These are phyloP conservation scores for Saccharomycopsis selenospora DNA, from an alignment of 805 yeast species.

Conservation along the genomic window DNA sequence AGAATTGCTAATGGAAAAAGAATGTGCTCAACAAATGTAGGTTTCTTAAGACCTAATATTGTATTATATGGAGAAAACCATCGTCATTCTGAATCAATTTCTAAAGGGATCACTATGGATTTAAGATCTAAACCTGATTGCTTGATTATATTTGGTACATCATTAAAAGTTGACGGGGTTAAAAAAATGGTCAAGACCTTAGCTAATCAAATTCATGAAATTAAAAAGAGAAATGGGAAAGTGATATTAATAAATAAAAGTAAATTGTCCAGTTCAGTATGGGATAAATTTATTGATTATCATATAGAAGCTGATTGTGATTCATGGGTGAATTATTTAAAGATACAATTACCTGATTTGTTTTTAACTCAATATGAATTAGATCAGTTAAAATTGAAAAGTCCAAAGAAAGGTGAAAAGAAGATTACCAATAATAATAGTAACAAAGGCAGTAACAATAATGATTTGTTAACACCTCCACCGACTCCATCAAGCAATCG, in stretches of 20 bases:
- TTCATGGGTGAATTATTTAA: constrained; percentile 56
- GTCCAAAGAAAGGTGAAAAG: constrained; percentile 6
- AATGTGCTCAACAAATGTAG: constrained; percentile 44
- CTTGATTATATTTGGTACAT: constrained; percentile 86
- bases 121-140: constrained; percentile 63
- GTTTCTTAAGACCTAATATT: constrained; percentile 78
- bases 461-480: constrained; percentile 17
- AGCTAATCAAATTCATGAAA: constrained; percentile 63
- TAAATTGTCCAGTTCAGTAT: constrained; percentile 47
- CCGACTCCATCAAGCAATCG: constrained; percentile 13
- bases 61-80: constrained; percentile 93
- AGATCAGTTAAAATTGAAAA: constrained; percentile 23
- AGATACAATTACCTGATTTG: constrained; percentile 49
- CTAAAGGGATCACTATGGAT: constrained; percentile 63
- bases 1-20: constrained; percentile 68
- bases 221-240: constrained; percentile 48
- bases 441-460: not conserved
- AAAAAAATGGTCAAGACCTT: constrained; percentile 63
- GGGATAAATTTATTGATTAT: constrained; percentile 72
- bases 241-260: constrained; percentile 75
- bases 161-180: constrained; percentile 86
- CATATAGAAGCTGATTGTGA: constrained; percentile 80
- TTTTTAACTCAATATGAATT: constrained; percentile 46
- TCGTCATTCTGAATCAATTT: constrained; percentile 75
- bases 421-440: not conserved